Conservation (phyloP, 352 stramenopile species). For the Aphanomyces stellatus region DNA sequence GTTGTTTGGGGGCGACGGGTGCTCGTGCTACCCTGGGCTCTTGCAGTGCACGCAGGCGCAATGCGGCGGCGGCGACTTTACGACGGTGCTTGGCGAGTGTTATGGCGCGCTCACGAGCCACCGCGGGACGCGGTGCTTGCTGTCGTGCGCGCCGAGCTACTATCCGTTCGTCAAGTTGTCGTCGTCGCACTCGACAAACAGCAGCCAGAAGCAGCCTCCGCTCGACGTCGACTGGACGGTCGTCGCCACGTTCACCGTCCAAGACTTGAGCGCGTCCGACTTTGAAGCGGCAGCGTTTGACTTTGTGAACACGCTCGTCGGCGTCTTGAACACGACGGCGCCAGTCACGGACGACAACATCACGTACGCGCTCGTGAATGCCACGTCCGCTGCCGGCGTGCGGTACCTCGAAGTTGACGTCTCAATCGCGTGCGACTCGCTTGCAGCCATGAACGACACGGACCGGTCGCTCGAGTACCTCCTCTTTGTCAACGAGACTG, state of each 20-base stretch:
- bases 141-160: not conserved
- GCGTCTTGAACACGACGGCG: not conserved
- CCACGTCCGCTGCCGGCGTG: not conserved
- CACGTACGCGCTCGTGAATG: not conserved
- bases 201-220: not conserved
- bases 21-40: slow-evolving; percentile 18
- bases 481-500: not conserved
- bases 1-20: slow-evolving; percentile 6
- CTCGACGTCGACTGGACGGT: not conserved
- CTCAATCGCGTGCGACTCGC: not conserved
- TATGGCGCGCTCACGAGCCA: not conserved
- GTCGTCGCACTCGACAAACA: not conserved
- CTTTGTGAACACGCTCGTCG: not conserved
- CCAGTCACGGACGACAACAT: not conserved
- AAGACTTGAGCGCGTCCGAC: not conserved
- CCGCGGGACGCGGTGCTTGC: not conserved
- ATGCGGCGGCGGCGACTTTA: not conserved
- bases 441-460: not conserved
- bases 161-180: not conserved
- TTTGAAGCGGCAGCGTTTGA: not conserved
- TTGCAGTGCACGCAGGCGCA: not conserved
- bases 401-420: not conserved
- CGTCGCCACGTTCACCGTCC: not conserved
- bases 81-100: not conserved
- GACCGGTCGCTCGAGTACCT: not conserved